Conservation (phyloP, 148 eudicot species). For the Vaccinium darrowii region DNA sequence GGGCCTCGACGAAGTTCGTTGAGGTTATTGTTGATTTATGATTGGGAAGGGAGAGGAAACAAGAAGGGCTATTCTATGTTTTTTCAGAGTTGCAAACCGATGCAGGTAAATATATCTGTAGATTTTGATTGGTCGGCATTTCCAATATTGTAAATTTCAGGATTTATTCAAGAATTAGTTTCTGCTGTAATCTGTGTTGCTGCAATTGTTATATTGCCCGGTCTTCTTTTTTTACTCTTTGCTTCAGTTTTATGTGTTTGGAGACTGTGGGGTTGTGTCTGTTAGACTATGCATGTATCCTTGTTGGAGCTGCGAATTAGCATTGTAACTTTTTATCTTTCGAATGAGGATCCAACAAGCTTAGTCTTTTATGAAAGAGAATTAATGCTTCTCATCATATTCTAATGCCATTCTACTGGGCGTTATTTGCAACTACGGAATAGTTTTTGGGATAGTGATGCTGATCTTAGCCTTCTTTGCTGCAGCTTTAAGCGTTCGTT, state of each 20-base stretch:
- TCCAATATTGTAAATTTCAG: too few relatives aligned
- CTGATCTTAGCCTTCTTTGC: not conserved
- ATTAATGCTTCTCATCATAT: not conserved
- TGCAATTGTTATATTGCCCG: not conserved
- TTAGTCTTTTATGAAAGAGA: not conserved
- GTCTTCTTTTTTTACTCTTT: not conserved
- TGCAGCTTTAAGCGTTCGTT: not conserved
- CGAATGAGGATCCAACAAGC: not conserved
- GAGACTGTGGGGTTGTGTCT: not conserved
- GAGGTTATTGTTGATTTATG: conserved; percentile 17
- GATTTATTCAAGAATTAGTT: too few relatives aligned
- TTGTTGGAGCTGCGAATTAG: not conserved
- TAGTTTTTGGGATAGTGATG: too few relatives aligned
- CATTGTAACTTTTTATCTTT: not conserved
- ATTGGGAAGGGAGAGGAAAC: not conserved
- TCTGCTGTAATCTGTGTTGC: not conserved
- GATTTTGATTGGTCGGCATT: too few relatives aligned
- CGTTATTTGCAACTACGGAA: not conserved
- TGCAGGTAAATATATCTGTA: too few relatives aligned
- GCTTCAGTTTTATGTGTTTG: not conserved
- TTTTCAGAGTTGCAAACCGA: too few relatives aligned
- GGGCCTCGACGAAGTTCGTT: conserved; percentile 27
- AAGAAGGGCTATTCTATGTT: not conserved
- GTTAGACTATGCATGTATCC: not conserved
- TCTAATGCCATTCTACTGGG: not conserved